A percentile compares a stretch with the other conserved stretches of the same genome.
phyloP scores from a whole-genome alignment of 179 eudicot species.

The Nepenthes alata region DNA sequence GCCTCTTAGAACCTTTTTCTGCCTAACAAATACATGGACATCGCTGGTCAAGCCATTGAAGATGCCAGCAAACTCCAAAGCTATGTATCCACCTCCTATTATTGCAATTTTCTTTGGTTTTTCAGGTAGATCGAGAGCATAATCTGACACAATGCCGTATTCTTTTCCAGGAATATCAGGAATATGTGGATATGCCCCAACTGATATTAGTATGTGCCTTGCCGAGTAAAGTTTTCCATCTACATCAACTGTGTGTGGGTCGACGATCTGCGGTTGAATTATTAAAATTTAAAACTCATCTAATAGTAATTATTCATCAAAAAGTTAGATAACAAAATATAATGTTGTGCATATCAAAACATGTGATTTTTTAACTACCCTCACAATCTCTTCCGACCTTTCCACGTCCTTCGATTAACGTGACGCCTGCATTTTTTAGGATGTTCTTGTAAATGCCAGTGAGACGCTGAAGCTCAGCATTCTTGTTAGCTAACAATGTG shows the following conservation, averaged over 20 bases:
- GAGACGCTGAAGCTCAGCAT: slow-evolving; percentile 89
- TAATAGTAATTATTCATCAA: neutral
- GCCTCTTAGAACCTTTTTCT: slow-evolving; percentile 82
- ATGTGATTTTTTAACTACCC: neutral
- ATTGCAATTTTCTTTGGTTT: slow-evolving; percentile 84
- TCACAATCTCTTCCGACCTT: slow-evolving; percentile 42
- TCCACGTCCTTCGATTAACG: slow-evolving; percentile 90
- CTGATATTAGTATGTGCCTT: slow-evolving; percentile 74
- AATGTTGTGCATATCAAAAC: neutral
- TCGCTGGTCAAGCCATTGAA: slow-evolving; percentile 83
- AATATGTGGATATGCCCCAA: slow-evolving; percentile 85
- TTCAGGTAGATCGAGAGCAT: slow-evolving; percentile 86
- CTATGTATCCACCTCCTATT: slow-evolving; percentile 94
- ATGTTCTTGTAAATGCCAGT: slow-evolving; percentile 83
- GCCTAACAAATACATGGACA: slow-evolving; percentile 88
- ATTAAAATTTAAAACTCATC: neutral
- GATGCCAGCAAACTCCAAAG: slow-evolving; percentile 93
- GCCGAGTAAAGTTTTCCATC: slow-evolving; percentile 80
- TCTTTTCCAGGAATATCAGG: slow-evolving; percentile 93
- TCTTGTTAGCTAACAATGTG: slow-evolving; percentile 91
- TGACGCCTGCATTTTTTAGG: slow-evolving; percentile 64
- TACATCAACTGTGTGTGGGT: slow-evolving; percentile 90
- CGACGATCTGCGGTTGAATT: slow-evolving; percentile 46
- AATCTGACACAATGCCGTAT: slow-evolving; percentile 84
- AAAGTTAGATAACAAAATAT: neutral